A percentile compares a stretch with the other conserved stretches of the same genome.
Conservation (phyloP, 2,329 filamentous ascomycete species). For the Thelonectria rubi region DNA sequence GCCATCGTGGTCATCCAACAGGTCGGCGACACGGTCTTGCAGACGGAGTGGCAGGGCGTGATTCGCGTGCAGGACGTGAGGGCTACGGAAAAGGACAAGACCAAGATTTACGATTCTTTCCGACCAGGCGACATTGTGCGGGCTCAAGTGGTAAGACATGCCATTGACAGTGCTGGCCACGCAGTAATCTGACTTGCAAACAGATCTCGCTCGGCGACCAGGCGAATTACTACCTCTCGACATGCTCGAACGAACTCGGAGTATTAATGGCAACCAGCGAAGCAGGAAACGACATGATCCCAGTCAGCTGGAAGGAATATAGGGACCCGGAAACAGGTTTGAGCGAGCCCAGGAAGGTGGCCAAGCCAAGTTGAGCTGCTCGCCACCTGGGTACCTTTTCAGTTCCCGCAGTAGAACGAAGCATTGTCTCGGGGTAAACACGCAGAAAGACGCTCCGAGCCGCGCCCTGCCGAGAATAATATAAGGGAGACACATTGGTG, state of each 20-base stretch:
- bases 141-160: constrained; percentile 74
- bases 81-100: constrained; percentile 94
- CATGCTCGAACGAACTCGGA: constrained; percentile 88
- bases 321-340: constrained; percentile 80
- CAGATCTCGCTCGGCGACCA: constrained; percentile 92
- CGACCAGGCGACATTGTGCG: constrained; percentile 91
- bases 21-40: constrained; percentile 75
- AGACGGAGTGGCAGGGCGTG: constrained; percentile 85
- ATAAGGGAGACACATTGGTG: background rate
- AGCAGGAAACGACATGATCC: constrained; percentile 88
- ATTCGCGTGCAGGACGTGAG: constrained; percentile 91
- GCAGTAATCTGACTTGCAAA: constrained; percentile 16
- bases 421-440: background rate
- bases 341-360: constrained; percentile 87
- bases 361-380: constrained; percentile 79
- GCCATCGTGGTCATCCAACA: constrained; percentile 87
- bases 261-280: constrained; percentile 94
- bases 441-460: background rate
- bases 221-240: constrained; percentile 93
- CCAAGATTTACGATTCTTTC: constrained; percentile 90
- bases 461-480: background rate
- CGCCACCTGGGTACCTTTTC: constrained; percentile 6
- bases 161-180: background rate
- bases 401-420: constrained; percentile 2
- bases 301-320: constrained; percentile 95